phyloP scores from a whole-genome alignment of 345 rosid genomes.

The Dovyalis caffra region DNA sequence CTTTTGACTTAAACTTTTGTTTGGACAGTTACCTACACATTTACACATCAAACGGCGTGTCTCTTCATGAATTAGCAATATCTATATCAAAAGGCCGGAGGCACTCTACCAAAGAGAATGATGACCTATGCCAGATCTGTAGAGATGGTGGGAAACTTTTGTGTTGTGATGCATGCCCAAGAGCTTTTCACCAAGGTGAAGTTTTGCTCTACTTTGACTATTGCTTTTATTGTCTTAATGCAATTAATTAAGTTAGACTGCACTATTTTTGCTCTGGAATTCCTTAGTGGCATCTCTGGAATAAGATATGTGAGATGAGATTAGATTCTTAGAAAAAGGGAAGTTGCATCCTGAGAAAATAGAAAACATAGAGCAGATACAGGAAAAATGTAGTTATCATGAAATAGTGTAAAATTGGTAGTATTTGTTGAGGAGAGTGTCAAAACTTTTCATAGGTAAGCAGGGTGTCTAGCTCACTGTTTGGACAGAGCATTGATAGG shows the following conservation, averaged over 20 bases:
- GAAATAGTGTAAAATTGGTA: neutral
- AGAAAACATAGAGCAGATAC: neutral
- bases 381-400: neutral
- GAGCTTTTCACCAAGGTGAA: conserved; percentile 93
- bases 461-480: neutral
- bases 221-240: neutral
- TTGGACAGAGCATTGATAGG: neutral
- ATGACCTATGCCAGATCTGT: conserved; percentile 82
- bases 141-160: conserved; percentile 94
- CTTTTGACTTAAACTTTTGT: neutral
- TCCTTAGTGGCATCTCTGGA: neutral
- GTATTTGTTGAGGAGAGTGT: neutral
- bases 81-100: conserved; percentile 75
- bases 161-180: conserved; percentile 95
- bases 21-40: conserved; percentile 80
- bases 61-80: conserved; percentile 92
- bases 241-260: neutral
- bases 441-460: neutral
- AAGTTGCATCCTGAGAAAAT: neutral
- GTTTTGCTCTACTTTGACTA: neutral
- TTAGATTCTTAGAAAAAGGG: neutral
- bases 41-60: conserved; percentile 94
- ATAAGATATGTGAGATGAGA: neutral
- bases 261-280: neutral
- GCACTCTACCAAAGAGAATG: conserved; percentile 75